Evolutionary conservation across 306 rosid genomes (phyloP).

Genomic region (Acacia acuminata): DNA sequence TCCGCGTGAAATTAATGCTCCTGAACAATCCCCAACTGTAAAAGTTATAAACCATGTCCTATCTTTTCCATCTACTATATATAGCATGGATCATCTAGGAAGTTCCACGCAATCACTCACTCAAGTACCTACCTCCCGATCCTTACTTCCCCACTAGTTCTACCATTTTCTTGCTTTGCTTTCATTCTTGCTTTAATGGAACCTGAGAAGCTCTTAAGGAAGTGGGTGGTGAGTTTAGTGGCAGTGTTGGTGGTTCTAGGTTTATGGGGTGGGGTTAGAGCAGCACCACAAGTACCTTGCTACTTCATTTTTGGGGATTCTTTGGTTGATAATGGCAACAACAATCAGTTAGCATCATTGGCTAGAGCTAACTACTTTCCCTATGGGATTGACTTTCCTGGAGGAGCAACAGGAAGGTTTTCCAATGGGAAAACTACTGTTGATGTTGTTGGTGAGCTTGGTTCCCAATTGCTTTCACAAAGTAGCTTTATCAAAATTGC

Average conservation of each 20-base stretch:
- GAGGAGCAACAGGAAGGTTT: slow-evolving; percentile 65
- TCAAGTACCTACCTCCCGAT: not conserved
- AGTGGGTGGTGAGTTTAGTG: not conserved
- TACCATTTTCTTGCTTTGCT: not conserved
- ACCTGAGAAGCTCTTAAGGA: slow-evolving; percentile 18
- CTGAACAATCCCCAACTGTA: slow-evolving; percentile 61
- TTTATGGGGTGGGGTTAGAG: slow-evolving; percentile 42
- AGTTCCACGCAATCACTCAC: slow-evolving; percentile 31
- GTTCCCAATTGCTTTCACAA: not conserved
- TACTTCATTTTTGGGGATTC: slow-evolving; percentile 70
- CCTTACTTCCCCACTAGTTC: not conserved
- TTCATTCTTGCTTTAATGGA: slow-evolving; percentile 39
- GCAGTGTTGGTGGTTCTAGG: slow-evolving; percentile 36
- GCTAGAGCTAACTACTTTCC: slow-evolving; percentile 60
- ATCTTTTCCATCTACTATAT: slow-evolving; percentile 26
- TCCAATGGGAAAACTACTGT: slow-evolving; percentile 55
- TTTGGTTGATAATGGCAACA: slow-evolving; percentile 68
- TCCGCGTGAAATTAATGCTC: slow-evolving; percentile 89
- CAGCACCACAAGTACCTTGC: slow-evolving; percentile 58
- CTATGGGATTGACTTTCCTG: slow-evolving; percentile 68
- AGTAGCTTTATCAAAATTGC: slow-evolving; percentile 4
- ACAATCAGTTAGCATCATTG: slow-evolving; percentile 44
- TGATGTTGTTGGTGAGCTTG: slow-evolving; percentile 58
- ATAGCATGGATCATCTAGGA: slow-evolving; percentile 23
- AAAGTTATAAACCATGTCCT: not conserved